Base-by-base conservation (phyloP, 495 filamentous ascomycete genomes). In the Xylaria flabelliformis region DNA sequence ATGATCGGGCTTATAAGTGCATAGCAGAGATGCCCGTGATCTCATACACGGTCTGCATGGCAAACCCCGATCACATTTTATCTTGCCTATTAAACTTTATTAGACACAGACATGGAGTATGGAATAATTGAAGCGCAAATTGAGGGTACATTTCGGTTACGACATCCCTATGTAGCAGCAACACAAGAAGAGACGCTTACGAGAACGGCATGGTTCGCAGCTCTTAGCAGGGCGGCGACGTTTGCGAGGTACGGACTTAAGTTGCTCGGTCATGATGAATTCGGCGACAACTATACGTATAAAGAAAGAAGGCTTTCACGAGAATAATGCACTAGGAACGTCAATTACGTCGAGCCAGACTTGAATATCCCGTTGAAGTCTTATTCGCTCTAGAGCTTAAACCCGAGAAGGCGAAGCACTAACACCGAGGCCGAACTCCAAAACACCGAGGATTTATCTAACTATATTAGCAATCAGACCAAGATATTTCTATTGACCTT, bases 191-290 rank as follows among this genome's bases (percentile, higher is more conserved):
- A 26, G 48, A 53, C 1, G 39, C 67, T 70, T 26, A 70, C 67
- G 67, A 48, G 55, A 36, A 1, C 67, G 67, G 55, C 67, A 70
- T 36, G 67, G 67, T 17, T 70, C 67, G 36, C 67, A 70, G 55
- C 67, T 70, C 56, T 70, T 70, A 26, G 67, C 67, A 21, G 53
- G 36, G 19, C 67, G 51, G 17, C n/a, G n/a, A 24, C 67, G 67
- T 29, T 42, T 67, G 50, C 7, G 65, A 56, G 65, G 5, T n/a
- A 19, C 65, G 65, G 65, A 50, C 1, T 67, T 67, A 67, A 67
- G 65, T 0, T 67, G 19, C 29, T 67, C 65, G 65, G 65, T 12
- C 65, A 67, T 67, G 48, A 55, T 34, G 21, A 55, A 51, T 50
- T 66, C 64, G 64, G 64, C 4, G 42, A 64, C 5, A n/a, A 50